Conservation (phyloP, 1,284 basidiomycete species). For the Pyrrhoderma noxium region DNA sequence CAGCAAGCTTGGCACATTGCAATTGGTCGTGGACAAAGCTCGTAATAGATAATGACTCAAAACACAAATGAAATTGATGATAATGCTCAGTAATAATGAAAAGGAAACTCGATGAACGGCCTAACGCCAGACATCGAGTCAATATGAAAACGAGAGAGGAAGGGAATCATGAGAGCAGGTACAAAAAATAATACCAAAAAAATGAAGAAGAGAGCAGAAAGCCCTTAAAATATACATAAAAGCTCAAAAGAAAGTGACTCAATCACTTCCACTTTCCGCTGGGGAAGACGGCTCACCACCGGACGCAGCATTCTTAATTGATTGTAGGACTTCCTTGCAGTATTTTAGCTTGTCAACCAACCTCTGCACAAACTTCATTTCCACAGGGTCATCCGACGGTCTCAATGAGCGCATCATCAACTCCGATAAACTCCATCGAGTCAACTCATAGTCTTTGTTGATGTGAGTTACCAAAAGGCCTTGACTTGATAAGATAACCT, state of each 20-base stretch:
- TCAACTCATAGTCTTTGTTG: constrained; percentile 79
- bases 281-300: constrained; percentile 7
- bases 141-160: background rate
- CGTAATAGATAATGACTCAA: too few species aligned
- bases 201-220: background rate
- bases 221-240: background rate
- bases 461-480: constrained; percentile 83
- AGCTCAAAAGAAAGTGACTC: background rate
- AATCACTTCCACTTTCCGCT: constrained; percentile 3
- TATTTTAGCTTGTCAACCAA: constrained; percentile 75
- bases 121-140: background rate
- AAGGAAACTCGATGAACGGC: background rate
- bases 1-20: too few species aligned
- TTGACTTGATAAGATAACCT: constrained; percentile 79
- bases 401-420: constrained; percentile 57
- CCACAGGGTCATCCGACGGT: constrained; percentile 39
- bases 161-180: too few species aligned
- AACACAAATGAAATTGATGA: background rate
- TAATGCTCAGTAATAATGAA: background rate
- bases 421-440: constrained; percentile 68
- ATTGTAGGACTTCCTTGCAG: constrained; percentile 69
- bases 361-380: constrained; percentile 53
- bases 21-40: too few species aligned
- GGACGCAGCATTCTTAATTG: constrained; percentile 42
- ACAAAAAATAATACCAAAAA: background rate